Evolutionary conservation across 129 eudicot species (phyloP).

Genomic region (Pittosporum tobira): DNA sequence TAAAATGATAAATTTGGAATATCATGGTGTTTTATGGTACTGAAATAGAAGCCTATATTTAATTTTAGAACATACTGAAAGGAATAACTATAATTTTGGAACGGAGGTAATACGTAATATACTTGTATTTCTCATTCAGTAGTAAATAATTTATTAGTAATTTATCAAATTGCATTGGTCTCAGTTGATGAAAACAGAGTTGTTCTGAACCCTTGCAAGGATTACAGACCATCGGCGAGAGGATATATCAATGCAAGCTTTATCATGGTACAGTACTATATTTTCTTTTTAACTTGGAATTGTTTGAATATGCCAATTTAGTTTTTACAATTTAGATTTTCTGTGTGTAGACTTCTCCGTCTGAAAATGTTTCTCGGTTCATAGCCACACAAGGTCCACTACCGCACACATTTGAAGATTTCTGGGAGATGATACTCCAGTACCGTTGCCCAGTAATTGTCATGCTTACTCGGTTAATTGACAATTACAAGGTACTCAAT

Average conservation of each 20-base stretch:
- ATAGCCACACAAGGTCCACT: conserved; percentile 99
- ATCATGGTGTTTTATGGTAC: too few species aligned
- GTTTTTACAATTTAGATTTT: neutral
- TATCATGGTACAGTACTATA: conserved; percentile 32
- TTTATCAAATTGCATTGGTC: conserved; percentile 18
- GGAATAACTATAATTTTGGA: too few species aligned
- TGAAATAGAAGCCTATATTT: too few species aligned
- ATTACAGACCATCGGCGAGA: conserved; percentile 59
- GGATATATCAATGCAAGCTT: conserved; percentile 94
- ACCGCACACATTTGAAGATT: conserved; percentile 83
- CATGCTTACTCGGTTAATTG: conserved; percentile 86
- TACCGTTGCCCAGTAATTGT: conserved; percentile 73
- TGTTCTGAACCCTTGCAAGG: conserved; percentile 69
- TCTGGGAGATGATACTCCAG: conserved; percentile 97
- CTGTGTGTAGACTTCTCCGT: conserved; percentile 49
- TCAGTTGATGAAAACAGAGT: conserved; percentile 85
- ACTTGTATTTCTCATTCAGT: neutral
- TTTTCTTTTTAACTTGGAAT: conserved; percentile 4
- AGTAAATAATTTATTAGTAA: neutral
- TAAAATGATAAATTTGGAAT: too few species aligned
- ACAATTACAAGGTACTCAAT: conserved; percentile 61
- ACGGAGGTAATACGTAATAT: too few species aligned
- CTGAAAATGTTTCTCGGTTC: conserved; percentile 72
- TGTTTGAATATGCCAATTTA: neutral
- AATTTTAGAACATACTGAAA: too few species aligned